Base-by-base conservation (phyloP, 352 stramenopile species). In the Bremia lactucae region DNA sequence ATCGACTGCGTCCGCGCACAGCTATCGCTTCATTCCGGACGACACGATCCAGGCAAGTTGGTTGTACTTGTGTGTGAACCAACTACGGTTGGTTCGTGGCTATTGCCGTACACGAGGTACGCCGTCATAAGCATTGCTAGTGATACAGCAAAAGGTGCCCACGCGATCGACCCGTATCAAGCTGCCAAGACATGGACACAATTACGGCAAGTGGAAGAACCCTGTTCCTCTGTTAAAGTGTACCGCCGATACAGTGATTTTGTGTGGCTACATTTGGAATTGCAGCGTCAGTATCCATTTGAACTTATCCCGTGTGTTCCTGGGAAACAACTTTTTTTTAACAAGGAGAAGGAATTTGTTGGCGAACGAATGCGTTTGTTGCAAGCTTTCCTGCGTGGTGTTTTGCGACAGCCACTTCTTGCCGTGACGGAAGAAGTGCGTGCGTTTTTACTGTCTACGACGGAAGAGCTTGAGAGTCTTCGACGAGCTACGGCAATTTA, bases 191-290 rank as follows among this genome's bases (percentile, higher is more conserved):
- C 71, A 18, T 88, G 75, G 75, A 80, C 77, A n/a, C 62, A 61
- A 38, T 62, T 83, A 37, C 70, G 64, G n/a, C 72, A 87, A 57
- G 68, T 85, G 31, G 65, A 70, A 10, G 70, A 87, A 21, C 68
- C 69, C 0, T 80, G 68, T 45, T 77, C 75, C 2, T 88, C 69
- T 2, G 78, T 91, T 26, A 85, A 85, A 28, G 78, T 91, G 3
- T 91, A 91, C 41, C 75, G 78, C 14, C 75, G 78, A 4, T 91
- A 88, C 64, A 88, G 75, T 43, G 78, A 91, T 55, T 91, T 91
- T 68, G 59, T 88, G 36, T 91, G 78, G 78, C 62, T 91, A 25
- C 73, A 87, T 42, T 56, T 64, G 11, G 69, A 83, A 39, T 46
- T 91, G 8, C 58, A 68, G 29, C 67, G 65, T 29, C 54, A 71